A percentile compares a stretch with the other conserved stretches of the same genome.
Conservation (phyloP, 345 rosid genomes). For the Ailanthus altissimus region DNA sequence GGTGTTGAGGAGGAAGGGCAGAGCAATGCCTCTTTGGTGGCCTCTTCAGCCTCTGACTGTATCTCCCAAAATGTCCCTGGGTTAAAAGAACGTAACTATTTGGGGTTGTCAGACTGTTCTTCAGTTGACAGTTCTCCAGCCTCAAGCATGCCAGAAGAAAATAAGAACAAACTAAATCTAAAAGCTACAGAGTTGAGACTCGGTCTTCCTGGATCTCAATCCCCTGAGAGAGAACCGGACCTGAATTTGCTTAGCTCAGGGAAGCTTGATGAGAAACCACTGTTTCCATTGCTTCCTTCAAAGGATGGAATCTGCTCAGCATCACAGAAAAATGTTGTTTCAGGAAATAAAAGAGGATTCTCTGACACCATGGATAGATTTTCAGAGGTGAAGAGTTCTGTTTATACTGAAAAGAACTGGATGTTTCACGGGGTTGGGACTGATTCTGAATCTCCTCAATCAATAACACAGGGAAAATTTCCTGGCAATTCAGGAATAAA, state of each 20-base stretch:
- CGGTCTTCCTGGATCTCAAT: conserved; percentile 81
- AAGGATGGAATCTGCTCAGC: conserved; percentile 55
- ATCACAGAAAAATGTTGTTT: conserved; percentile 49
- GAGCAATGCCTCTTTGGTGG: conserved; percentile 39
- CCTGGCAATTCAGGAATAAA: conserved; percentile 52
- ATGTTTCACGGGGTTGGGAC: conserved; percentile 47
- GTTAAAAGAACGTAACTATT: conserved; percentile 71
- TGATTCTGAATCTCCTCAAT: conserved; percentile 44
- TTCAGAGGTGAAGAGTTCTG: conserved; percentile 59
- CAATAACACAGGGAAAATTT: conserved; percentile 43
- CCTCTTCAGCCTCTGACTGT: conserved; percentile 48
- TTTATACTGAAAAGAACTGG: conserved; percentile 63
- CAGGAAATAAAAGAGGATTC: conserved; percentile 85
- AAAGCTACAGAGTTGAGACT: conserved; percentile 87
- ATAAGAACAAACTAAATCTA: conserved; percentile 60
- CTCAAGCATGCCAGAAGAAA: conserved; percentile 45
- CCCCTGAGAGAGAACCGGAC: conserved; percentile 60
- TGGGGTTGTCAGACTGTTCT: conserved; percentile 74
- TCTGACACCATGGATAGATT: conserved; percentile 72
- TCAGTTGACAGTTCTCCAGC: conserved; percentile 72
- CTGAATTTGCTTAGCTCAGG: conserved; percentile 45
- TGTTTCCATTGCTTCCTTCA: conserved; percentile 72
- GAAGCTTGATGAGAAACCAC: conserved; percentile 66
- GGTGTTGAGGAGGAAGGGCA: conserved; percentile 59
- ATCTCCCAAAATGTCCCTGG: conserved; percentile 44